Conservation (phyloP, 2,329 filamentous ascomycete species). For the Amauroascus verrucosus region DNA sequence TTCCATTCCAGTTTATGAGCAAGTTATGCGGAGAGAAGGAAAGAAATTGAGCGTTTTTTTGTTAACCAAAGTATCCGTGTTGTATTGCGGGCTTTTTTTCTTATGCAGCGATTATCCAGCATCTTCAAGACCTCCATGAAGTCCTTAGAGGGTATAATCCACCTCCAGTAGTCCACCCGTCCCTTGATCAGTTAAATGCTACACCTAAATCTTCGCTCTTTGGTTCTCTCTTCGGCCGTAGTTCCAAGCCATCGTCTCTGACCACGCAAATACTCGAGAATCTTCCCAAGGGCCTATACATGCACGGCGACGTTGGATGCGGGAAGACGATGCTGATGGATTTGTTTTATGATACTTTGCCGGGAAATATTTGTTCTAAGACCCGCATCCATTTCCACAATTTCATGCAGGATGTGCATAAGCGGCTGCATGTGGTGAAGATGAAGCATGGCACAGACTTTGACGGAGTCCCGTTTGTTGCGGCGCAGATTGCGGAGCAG, state of each 20-base stretch:
- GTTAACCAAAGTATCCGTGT: conserved; percentile 6
- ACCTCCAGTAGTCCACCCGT: conserved; percentile 65
- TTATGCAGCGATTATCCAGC: conserved; percentile 66
- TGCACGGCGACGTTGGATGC: conserved; percentile 92
- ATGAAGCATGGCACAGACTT: conserved; percentile 79
- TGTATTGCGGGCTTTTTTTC: conserved; percentile 13
- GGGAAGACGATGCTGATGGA: conserved; percentile 99
- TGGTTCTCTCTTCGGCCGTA: conserved; percentile 35
- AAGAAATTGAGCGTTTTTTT: neutral
- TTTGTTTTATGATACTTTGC: conserved; percentile 88
- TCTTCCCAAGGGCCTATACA: conserved; percentile 80
- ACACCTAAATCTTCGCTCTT: conserved; percentile 42
- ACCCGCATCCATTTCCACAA: conserved; percentile 97
- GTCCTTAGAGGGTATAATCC: conserved; percentile 65
- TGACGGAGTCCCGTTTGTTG: conserved; percentile 82
- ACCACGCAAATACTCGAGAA: conserved; percentile 51
- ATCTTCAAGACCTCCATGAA: conserved; percentile 78
- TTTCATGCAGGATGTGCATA: conserved; percentile 98
- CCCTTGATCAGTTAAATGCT: conserved; percentile 53
- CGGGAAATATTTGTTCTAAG: conserved; percentile 66
- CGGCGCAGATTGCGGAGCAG: conserved; percentile 81
- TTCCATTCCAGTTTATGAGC: neutral
- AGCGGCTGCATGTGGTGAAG: conserved; percentile 79
- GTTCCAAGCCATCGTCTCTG: conserved; percentile 17
- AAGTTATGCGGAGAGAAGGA: neutral